Evolutionary conservation across 169 alveolate species (phyloP), one percentile per base, ranked within the genome.

Genomic region (Eimeria acervulina): DNA sequence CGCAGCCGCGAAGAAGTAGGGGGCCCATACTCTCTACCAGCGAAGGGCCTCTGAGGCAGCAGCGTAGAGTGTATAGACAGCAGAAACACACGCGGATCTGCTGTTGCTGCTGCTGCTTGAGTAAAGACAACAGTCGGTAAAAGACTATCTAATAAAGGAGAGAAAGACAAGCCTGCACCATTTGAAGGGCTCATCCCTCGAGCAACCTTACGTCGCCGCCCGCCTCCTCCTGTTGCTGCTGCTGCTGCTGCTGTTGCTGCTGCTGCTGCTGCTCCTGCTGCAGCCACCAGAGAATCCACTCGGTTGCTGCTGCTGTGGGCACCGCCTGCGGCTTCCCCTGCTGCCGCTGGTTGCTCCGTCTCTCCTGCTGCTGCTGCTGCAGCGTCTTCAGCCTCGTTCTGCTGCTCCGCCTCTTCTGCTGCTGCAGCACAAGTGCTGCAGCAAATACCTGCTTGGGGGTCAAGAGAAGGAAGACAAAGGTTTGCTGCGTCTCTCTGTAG

Each of bases 51-150:
- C 40, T 66, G 36, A 17, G 76, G 76, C 76, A 66, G 33, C 36
- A 28, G 40, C 28, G 76, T 28, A 17, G 76, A 66, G 38, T 66
- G 51, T 40, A 78, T 70, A 33, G 90, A 91, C 90, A 76, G 90
- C 68, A 91, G 66, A 51, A 91, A 91, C 51, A 91, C 81, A 26
- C 84, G 90, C 12, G 95, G 95, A 28, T 91, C 95, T 31, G 95
- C 95, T 0, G 90, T 83, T 1, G 59, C 59, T 51, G 59, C 59
- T 51, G 59, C 59, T 51, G 59, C 59, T 51, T 51, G 59, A 17
- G 21, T 51, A 47, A 91, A 91, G 17, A 26, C 42, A 26, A 91
- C 31, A 3, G 47, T 38, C 5, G 95, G 95, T 6, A 91, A 47
- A 23, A 91, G 31, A n/a, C 42, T 42, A 44, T 91, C 95, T 80